Percentiles rank a stretch among this genome's conserved stretches.
phyloP scores from a whole-genome alignment of 1,284 basidiomycete species.

The Taiwanofungus camphoratus region DNA sequence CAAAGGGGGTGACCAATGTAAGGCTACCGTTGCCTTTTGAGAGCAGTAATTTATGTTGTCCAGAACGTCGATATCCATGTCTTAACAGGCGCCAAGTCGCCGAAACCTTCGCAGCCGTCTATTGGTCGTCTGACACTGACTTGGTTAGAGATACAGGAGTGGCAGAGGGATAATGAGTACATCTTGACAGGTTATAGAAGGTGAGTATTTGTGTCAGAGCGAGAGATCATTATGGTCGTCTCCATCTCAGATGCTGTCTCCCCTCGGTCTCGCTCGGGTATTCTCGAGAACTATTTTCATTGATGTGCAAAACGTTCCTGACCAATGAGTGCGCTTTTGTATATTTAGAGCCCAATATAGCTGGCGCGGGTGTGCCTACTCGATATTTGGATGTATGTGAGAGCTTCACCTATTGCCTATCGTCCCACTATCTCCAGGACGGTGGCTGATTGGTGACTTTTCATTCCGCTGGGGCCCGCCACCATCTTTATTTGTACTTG shows the following conservation, averaged over 20 bases:
- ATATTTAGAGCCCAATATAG: slow-evolving; percentile 52
- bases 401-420: slow-evolving; percentile 1
- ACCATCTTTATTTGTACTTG: not conserved
- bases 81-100: too few species aligned
- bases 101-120: not conserved
- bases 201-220: too few species aligned
- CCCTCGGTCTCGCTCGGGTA: not conserved
- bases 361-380: slow-evolving; percentile 61
- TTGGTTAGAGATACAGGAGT: slow-evolving; percentile 62
- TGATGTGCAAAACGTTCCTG: not conserved
- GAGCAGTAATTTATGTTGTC: too few species aligned
- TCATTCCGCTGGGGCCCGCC: too few species aligned
- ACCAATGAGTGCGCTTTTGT: too few species aligned
- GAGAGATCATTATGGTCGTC: too few species aligned
- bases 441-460: too few species aligned
- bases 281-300: not conserved
- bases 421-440: too few species aligned
- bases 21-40: too few species aligned
- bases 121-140: slow-evolving; percentile 34
- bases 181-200: slow-evolving; percentile 70
- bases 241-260: not conserved
- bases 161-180: slow-evolving; percentile 74
- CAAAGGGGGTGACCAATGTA: too few species aligned
- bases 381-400: slow-evolving; percentile 68
- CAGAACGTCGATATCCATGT: too few species aligned